A percentile compares a stretch with the other conserved stretches of the same genome.
Conservation (phyloP, 2,329 filamentous ascomycete genomes). For the Cladosporium sp. region DNA sequence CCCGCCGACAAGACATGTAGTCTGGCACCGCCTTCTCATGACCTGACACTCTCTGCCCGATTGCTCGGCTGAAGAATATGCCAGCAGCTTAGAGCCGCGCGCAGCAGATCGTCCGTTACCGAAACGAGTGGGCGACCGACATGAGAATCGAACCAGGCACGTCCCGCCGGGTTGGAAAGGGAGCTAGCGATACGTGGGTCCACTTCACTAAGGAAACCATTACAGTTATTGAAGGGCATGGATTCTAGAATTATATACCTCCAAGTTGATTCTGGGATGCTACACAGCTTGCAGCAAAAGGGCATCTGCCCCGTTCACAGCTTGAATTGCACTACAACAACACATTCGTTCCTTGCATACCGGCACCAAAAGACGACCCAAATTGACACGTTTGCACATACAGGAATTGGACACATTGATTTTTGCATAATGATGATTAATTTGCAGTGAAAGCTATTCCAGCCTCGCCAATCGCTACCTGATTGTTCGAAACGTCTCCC, state of each 20-base stretch:
- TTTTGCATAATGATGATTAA: not conserved
- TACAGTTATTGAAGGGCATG: conserved; percentile 34
- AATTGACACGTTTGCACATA: too few species aligned
- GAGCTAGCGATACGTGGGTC: conserved; percentile 26
- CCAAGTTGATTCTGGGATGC: too few species aligned
- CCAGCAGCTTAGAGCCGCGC: conserved; percentile 56
- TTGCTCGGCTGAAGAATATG: conserved; percentile 60
- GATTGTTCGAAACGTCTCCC: not conserved
- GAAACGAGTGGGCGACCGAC: conserved; percentile 57
- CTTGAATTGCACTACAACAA: too few species aligned
- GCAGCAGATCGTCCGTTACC: conserved; percentile 57
- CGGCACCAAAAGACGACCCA: too few species aligned
- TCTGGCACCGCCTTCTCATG: conserved; percentile 58
- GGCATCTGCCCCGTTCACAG: too few species aligned
- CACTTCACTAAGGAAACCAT: conserved; percentile 36
- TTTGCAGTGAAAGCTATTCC: not conserved
- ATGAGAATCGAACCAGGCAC: conserved; percentile 60
- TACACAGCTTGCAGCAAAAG: too few species aligned
- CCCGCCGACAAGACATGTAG: conserved; percentile 47
- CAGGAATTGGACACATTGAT: too few species aligned
- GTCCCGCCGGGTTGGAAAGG: conserved; percentile 32
- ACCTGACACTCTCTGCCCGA: conserved; percentile 59
- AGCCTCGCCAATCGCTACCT: not conserved
- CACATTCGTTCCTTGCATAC: too few species aligned
- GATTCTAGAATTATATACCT: too few species aligned